These are phyloP conservation scores for Hanseniaspora nectarophila DNA, from an alignment of 805 yeast species.

Conservation along the genomic window DNA sequence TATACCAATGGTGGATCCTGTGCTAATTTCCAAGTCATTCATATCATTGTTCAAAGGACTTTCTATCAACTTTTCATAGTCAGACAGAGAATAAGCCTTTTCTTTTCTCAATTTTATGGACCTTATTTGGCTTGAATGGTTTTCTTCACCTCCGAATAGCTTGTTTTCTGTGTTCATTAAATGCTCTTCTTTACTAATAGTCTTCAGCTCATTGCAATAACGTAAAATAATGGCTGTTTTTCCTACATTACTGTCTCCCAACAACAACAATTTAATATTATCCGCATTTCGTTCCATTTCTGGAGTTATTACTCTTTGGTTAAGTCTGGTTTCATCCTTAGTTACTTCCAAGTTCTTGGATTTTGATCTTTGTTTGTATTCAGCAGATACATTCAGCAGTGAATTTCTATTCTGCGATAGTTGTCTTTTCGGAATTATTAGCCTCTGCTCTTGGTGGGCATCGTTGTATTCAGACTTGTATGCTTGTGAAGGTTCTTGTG, in stretches of 20 bases:
- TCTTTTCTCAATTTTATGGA: conserved; percentile 9
- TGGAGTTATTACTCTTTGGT: conserved; percentile 2
- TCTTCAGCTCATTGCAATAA: conserved; percentile 30
- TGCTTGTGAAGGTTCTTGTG: conserved; percentile 12
- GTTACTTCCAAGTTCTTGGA: conserved; percentile 2
- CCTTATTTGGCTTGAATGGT: neutral
- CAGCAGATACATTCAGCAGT: neutral
- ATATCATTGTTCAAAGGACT: conserved; percentile 25
- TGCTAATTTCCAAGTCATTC: conserved; percentile 20
- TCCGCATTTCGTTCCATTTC: conserved; percentile 12
- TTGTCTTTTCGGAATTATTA: conserved; percentile 8
- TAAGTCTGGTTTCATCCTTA: neutral
- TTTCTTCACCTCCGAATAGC: neutral
- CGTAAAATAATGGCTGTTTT: conserved; percentile 37
- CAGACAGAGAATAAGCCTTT: conserved; percentile 25
- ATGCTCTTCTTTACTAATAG: conserved; percentile 4
- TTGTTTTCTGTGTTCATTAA: conserved; percentile 4
- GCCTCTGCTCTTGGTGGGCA: neutral
- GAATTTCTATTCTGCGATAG: conserved; percentile 13
- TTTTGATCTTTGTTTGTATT: conserved; percentile 9
- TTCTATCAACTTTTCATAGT: conserved; percentile 27
- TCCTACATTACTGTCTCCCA: conserved; percentile 41
- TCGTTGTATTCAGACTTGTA: neutral
- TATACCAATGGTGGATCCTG: conserved; percentile 37
- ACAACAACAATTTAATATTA: conserved; percentile 30